These are phyloP conservation scores for Quaeritorhiza haematococci DNA, from an alignment of 371 early-diverging fungal genomes.

Conservation along the genomic window DNA sequence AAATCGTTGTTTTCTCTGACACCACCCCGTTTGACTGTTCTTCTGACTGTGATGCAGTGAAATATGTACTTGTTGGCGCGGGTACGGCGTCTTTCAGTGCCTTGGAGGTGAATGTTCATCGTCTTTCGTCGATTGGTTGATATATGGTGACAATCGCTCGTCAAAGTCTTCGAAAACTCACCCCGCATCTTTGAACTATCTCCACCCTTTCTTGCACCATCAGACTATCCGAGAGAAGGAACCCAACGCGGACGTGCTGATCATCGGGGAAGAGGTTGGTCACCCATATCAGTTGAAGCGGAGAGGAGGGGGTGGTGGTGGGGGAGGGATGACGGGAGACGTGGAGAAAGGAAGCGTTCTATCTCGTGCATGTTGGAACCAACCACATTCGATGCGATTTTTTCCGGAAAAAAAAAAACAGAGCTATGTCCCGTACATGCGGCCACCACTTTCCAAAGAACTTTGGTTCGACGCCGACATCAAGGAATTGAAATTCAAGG, in stretches of 20 bases:
- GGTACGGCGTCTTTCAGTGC: constrained; percentile 67
- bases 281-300: background rate
- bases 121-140: too few relatives aligned
- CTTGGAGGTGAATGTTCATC: constrained; percentile 22
- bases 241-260: constrained; percentile 62
- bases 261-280: constrained; percentile 55
- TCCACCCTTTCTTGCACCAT: background rate
- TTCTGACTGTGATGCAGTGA: too few relatives aligned
- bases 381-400: too few relatives aligned
- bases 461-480: constrained; percentile 63
- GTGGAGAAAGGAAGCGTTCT: background rate
- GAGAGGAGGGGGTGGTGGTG: background rate
- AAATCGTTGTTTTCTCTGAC: too few relatives aligned
- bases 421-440: constrained; percentile 62
- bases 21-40: too few relatives aligned
- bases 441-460: constrained; percentile 63
- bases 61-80: constrained; percentile 58
- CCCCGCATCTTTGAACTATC: constrained; percentile 2
- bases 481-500: constrained; percentile 55
- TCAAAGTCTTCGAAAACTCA: background rate
- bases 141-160: too few relatives aligned
- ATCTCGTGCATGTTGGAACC: too few relatives aligned
- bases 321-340: background rate
- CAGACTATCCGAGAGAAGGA: constrained; percentile 65
- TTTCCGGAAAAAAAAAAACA: too few relatives aligned